phyloP scores from a whole-genome alignment of 371 early-diverging fungal species.

The Mucor saturninus region DNA sequence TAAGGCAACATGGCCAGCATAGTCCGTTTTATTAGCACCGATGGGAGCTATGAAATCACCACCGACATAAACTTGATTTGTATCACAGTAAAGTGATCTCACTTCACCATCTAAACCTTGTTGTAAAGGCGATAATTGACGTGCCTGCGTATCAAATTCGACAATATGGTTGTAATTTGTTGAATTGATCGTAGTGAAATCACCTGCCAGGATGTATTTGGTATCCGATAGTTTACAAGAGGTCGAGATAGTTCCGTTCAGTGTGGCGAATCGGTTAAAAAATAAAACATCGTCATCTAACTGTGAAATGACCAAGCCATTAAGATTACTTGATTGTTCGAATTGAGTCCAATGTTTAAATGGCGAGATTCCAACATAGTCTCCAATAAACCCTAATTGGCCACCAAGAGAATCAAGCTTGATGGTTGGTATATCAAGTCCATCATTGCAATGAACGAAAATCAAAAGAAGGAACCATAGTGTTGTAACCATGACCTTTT shows the following conservation, averaged over 20 bases:
- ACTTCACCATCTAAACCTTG: constrained; percentile 77
- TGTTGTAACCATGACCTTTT: constrained; percentile 19
- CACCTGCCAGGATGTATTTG: constrained; percentile 35
- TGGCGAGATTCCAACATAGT: constrained; percentile 41
- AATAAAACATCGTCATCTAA: constrained; percentile 10
- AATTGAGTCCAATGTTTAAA: constrained; percentile 24
- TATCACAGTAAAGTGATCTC: constrained; percentile 57
- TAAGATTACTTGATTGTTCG: constrained; percentile 30
- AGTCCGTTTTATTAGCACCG: constrained; percentile 27
- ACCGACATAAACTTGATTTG: constrained; percentile 54
- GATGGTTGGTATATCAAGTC: constrained; percentile 4
- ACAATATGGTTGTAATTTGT: constrained; percentile 55
- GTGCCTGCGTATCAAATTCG: constrained; percentile 50
- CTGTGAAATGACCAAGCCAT: constrained; percentile 21
- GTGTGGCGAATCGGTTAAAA: constrained; percentile 12
- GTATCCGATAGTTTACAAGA: constrained; percentile 21
- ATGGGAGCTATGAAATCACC: constrained; percentile 53
- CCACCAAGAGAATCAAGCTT: constrained; percentile 22
- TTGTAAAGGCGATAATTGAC: constrained; percentile 47
- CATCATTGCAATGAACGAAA: neutral
- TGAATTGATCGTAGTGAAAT: constrained; percentile 41
- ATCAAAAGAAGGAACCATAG: constrained; percentile 21
- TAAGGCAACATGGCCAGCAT: constrained; percentile 53
- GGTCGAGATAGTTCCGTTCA: constrained; percentile 19
- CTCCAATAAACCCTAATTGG: constrained; percentile 37